A percentile compares a stretch with the other conserved stretches of the same genome.
Conservation (phyloP, 2,329 filamentous ascomycete genomes). For the Epicoccum sorghinum region DNA sequence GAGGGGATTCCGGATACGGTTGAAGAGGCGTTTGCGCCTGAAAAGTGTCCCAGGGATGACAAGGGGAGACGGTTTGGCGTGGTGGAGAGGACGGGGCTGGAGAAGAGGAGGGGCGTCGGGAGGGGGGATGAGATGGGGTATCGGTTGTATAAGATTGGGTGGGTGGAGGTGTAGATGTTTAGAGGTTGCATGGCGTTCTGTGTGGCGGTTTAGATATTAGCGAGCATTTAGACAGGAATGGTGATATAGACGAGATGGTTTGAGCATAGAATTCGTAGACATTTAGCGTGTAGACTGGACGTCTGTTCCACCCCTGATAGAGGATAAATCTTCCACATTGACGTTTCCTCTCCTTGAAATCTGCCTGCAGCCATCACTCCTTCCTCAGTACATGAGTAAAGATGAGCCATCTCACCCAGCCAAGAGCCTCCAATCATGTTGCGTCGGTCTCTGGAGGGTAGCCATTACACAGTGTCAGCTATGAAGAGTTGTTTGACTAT, state of each 20-base stretch:
- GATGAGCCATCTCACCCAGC: too few relatives aligned
- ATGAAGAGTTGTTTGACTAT: too few relatives aligned
- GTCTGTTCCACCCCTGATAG: too few relatives aligned
- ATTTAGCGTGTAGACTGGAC: too few relatives aligned
- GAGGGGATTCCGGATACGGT: slow-evolving; percentile 46
- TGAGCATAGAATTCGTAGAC: too few relatives aligned
- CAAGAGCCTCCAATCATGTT: too few relatives aligned
- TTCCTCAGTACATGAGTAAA: too few relatives aligned
- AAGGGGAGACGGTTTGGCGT: slow-evolving; percentile 30
- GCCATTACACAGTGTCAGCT: too few relatives aligned
- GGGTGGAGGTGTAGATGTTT: slow-evolving; percentile 20
- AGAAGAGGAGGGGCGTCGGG: slow-evolving; percentile 41
- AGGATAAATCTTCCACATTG: too few relatives aligned
- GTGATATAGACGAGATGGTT: neutral
- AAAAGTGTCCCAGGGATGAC: slow-evolving; percentile 20
- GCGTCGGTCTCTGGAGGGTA: too few relatives aligned
- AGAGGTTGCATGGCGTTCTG: neutral
- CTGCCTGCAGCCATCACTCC: too few relatives aligned
- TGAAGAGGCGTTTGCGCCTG: slow-evolving; percentile 36
- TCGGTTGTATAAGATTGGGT: slow-evolving; percentile 42
- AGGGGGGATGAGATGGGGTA: slow-evolving; percentile 45
- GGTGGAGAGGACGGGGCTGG: slow-evolving; percentile 28
- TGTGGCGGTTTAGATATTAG: neutral
- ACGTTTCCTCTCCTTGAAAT: too few relatives aligned
- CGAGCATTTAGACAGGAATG: neutral